Base-by-base conservation (phyloP, 2,329 filamentous ascomycete species). In the Phaeophleospora eucalypticola region DNA sequence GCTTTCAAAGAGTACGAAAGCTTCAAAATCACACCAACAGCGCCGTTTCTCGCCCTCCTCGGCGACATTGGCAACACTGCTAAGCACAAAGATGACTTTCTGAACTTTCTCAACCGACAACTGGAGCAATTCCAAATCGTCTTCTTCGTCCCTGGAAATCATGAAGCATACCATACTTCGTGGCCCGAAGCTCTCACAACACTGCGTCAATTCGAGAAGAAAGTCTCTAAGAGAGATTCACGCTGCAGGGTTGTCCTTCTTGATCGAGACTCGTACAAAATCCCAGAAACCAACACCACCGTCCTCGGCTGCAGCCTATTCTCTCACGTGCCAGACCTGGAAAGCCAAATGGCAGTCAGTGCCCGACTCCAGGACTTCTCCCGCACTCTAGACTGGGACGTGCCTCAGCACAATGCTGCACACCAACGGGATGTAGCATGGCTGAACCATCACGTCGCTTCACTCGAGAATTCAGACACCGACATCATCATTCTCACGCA, bases 61-160 rank as follows among this genome's bases (percentile, higher is more conserved):
- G 79, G 80, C 17, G 78, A 82, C 52, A 76, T 82, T 41, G 79
- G 78, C 37, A 70, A 71, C 46, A 50, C 64, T 7, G n/a, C n/a
- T n/a, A n/a, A n/a, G n/a, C n/a, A n/a, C n/a, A 68, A 74, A 48
- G 67, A 74, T 35, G 56, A 68, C 10, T 10, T n/a, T 34, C 69
- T 71, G 1, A 43, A 27, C 1, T 82, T 82, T 53, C 59, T 82
- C 8, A 65, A 58, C 9, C 56, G 52, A 2, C 78, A 81, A 53
- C 70, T 82, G 2, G 24, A 34, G 2, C 63, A 71, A 6, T 82
- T 81, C 53, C 58, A 65, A 4, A 59, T 66, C 1, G 73, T 82
- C 1, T 70, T 82, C 34, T 68, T 80, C 21, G 66, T 82, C 0
- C 60, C 73, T 0, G 78, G 79, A 0, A 82, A 82, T 53, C 78